These are phyloP conservation scores for Blastobotrys capitulatus DNA, from an alignment of 1,139 yeast species.

Conservation along the genomic window DNA sequence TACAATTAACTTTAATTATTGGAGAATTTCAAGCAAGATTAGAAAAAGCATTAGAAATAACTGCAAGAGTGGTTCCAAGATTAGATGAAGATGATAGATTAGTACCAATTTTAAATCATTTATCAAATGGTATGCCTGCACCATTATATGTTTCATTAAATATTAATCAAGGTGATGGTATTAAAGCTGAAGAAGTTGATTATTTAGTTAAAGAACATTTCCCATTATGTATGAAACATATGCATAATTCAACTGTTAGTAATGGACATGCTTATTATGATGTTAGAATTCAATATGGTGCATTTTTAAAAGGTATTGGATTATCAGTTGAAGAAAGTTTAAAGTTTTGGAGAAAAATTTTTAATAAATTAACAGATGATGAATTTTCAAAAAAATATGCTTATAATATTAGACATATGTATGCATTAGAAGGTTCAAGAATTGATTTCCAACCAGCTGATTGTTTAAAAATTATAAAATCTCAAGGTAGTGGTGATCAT, in stretches of 20 bases:
- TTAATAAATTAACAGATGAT: constrained; percentile 68
- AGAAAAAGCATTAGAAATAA: constrained; percentile 48
- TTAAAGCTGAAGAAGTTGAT: constrained; percentile 60
- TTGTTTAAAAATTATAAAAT: constrained; percentile 68
- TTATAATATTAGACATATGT: constrained; percentile 81
- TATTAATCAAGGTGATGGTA: constrained; percentile 41
- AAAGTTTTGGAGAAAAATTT: constrained; percentile 65
- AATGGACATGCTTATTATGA: constrained; percentile 72
- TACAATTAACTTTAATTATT: constrained; percentile 62
- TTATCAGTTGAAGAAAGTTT: constrained; percentile 81
- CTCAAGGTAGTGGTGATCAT: constrained; percentile 64
- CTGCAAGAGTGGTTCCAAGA: constrained; percentile 76
- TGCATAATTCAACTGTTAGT: constrained; percentile 55
- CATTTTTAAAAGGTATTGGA: constrained; percentile 87
- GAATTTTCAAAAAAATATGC: constrained; percentile 81
- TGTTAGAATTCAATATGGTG: constrained; percentile 80
- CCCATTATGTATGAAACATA: constrained; percentile 76
- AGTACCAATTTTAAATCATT: constrained; percentile 72
- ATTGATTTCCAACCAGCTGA: constrained; percentile 82
- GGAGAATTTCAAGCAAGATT: constrained; percentile 62
- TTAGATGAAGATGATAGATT: constrained; percentile 90
- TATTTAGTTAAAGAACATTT: constrained; percentile 55
- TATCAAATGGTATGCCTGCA: constrained; percentile 51
- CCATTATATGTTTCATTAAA: constrained; percentile 17
- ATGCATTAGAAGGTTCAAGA: constrained; percentile 89